phyloP scores from a whole-genome alignment of 768 basidiomycete species.

The Trametes coccinea region DNA sequence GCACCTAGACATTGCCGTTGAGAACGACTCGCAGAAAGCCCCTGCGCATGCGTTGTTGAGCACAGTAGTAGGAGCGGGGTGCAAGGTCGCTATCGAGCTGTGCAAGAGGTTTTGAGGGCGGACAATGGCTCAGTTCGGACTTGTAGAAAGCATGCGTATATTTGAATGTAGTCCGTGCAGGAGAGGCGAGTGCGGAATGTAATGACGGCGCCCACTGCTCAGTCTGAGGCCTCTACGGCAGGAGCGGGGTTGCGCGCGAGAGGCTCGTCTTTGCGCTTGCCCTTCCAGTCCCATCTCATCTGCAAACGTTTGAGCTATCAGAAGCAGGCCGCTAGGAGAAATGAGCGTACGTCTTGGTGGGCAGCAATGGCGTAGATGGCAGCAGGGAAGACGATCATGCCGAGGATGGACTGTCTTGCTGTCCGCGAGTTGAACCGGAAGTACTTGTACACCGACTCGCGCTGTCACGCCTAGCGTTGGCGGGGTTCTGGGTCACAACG shows the following conservation, averaged over 20 bases:
- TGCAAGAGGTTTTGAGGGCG: conserved; percentile 70
- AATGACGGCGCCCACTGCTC: conserved; percentile 4
- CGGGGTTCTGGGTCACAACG: background rate
- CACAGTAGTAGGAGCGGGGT: conserved; percentile 80
- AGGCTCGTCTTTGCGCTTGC: conserved; percentile 48
- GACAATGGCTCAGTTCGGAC: background rate
- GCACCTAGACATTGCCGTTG: conserved; percentile 89
- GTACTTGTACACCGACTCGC: conserved; percentile 80
- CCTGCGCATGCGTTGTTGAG: conserved; percentile 91
- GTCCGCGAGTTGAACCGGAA: conserved; percentile 79
- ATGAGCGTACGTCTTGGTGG: conserved; percentile 40
- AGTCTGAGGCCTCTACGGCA: conserved; percentile 27
- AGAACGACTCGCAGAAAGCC: conserved; percentile 83
- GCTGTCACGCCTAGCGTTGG: conserved; percentile 42
- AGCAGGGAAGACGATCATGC: conserved; percentile 65
- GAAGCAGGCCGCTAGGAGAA: background rate
- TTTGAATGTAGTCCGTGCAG: conserved; percentile 14
- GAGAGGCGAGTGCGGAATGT: background rate
- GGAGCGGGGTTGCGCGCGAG: conserved; percentile 30
- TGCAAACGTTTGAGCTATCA: conserved; percentile 25
- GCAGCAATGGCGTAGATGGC: conserved; percentile 47
- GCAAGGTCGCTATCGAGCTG: conserved; percentile 86
- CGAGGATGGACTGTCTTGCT: conserved; percentile 59
- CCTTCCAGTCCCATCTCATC: conserved; percentile 57
- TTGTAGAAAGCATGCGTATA: conserved; percentile 1